phyloP scores from a whole-genome alignment of 495 filamentous ascomycete genomes.

The Xylaria bambusicola region DNA sequence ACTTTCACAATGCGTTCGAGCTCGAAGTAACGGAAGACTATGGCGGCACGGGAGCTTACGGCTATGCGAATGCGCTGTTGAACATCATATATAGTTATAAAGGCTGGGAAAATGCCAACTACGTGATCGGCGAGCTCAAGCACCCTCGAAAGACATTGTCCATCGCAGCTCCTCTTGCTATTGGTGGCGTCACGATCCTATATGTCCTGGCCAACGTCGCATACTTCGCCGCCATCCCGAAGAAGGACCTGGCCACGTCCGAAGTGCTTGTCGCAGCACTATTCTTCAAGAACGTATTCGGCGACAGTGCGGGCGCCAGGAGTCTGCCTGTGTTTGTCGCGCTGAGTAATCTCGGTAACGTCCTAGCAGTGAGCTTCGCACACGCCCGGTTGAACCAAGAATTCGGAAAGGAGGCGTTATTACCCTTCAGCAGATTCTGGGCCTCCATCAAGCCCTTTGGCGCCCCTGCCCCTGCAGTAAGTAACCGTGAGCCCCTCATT shows the following conservation, averaged over 20 bases:
- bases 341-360: conserved; percentile 71
- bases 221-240: conserved; percentile 69
- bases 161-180: conserved; percentile 64
- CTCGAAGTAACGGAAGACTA: conserved; percentile 38
- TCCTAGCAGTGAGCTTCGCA: conserved; percentile 68
- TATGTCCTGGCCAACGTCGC: conserved; percentile 74
- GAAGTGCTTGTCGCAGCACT: conserved; percentile 62
- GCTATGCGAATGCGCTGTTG: conserved; percentile 63
- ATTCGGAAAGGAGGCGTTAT: conserved; percentile 64
- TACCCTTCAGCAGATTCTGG: conserved; percentile 63
- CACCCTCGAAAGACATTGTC: conserved; percentile 65
- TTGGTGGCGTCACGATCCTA: conserved; percentile 60
- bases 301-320: conserved; percentile 54
- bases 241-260: conserved; percentile 60
- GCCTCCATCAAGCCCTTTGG: conserved; percentile 67
- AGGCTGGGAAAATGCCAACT: conserved; percentile 64
- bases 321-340: conserved; percentile 71
- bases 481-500: conserved; percentile 13
- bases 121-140: conserved; percentile 63
- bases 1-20: conserved; percentile 67
- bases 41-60: conserved; percentile 60
- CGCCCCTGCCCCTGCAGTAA: conserved; percentile 48
- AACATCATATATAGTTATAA: conserved; percentile 70
- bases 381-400: conserved; percentile 67
- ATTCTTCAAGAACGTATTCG: conserved; percentile 70